Base-by-base conservation (phyloP, 2,329 filamentous ascomycete genomes). In the Emergomyces orientalis region DNA sequence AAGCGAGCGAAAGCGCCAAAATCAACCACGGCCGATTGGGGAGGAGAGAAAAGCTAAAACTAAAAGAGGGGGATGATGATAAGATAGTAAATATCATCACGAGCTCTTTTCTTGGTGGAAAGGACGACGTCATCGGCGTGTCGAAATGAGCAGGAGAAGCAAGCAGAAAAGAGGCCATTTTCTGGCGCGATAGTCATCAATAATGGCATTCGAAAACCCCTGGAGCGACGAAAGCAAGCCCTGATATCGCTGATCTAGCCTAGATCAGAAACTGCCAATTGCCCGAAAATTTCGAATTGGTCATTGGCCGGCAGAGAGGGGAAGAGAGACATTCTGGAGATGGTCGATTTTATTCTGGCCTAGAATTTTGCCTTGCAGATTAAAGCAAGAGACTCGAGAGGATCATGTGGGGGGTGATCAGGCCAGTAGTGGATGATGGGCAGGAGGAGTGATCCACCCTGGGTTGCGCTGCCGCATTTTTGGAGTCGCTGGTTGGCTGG, bases 271-370 rank as follows among this genome's bases (percentile, higher is more conserved):
- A 43, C 27, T 52, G 27, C 58, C 58, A 59, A 59, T 45, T 51
- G 43, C 25, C 41, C 37, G 41, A 49, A 34, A 34, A 57, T 11
- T 39, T 43, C n/a, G 37, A 34, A 19, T 41, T n/a, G 41, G 54
- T 62, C 59, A 65, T 65, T 63, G 64, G 64, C 57, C 37, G 37
- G 45, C 59, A 30, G 56, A 60, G 60, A 43, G 61, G 55, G 62
- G 60, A 39, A 43, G 47, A 49, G 54, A 47, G 25, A 58, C 19
- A 34, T 30, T n/a, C 55, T 45, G 13, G 43, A 60, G 52, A 39
- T 37, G 39, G 62, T 52, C 19, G 60, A 65, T 65, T 65, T 65
- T 58, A 63, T 49, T 63, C 60, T 58, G 27, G 56, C 34, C 64
- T 61, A 56, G 52, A 59, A 56, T 47, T 51, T 59, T 39, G 55